phyloP scores from a whole-genome alignment of 1,284 basidiomycete genomes.

The Cystobasidium slooffiae region DNA sequence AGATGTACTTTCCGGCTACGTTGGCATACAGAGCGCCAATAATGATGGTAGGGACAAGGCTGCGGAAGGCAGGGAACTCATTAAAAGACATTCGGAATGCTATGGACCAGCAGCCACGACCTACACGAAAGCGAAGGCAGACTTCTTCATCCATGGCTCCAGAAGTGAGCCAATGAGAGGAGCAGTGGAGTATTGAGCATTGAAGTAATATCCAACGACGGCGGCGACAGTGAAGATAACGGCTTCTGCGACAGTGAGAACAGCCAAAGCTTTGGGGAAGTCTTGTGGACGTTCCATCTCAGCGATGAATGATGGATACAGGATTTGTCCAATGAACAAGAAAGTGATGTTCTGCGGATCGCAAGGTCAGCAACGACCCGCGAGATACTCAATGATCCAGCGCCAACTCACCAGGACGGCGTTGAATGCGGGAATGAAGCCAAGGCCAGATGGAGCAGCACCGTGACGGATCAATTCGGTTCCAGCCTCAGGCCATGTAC shows the following conservation, averaged over 20 bases:
- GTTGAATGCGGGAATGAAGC: conserved; percentile 54
- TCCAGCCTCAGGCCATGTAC: conserved; percentile 33
- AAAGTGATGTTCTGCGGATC: conserved; percentile 52
- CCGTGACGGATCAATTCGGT: conserved; percentile 20
- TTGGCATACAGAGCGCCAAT: conserved; percentile 56
- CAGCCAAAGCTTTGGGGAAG: conserved; percentile 56
- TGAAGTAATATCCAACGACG: conserved; percentile 52
- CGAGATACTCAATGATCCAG: background rate
- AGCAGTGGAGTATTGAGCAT: conserved; percentile 51
- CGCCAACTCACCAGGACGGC: conserved; percentile 47
- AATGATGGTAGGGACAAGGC: conserved; percentile 55
- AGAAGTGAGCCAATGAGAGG: conserved; percentile 47
- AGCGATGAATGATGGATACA: conserved; percentile 55
- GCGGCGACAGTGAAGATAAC: conserved; percentile 51
- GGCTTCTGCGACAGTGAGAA: conserved; percentile 53
- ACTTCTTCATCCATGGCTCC: conserved; percentile 48
- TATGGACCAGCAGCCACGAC: background rate
- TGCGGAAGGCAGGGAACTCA: background rate
- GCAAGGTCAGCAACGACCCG: too few relatives aligned
- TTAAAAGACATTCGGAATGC: background rate
- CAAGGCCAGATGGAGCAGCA: conserved; percentile 44
- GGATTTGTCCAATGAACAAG: conserved; percentile 49
- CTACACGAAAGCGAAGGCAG: conserved; percentile 52
- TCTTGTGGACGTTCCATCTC: conserved; percentile 56
- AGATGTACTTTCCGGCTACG: conserved; percentile 54